Evolutionary conservation across 768 basidiomycete species (phyloP), one percentile per base, ranked within the genome.

Genomic region (Tricholomella constricta): DNA sequence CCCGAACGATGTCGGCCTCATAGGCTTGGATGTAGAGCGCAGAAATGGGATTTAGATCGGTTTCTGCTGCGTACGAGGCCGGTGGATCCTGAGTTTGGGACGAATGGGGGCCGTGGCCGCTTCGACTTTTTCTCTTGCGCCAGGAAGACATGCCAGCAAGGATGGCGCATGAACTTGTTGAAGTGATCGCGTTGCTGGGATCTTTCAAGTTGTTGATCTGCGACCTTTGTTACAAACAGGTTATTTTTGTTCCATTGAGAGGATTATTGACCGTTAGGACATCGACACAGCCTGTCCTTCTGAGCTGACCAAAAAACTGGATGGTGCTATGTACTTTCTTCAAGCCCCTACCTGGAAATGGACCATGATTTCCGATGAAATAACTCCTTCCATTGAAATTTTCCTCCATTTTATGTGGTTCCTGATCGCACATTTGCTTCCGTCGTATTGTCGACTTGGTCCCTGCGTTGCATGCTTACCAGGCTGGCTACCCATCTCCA

Each of bases 1-100:
- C 83, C 15, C 79, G 79, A 4, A 85, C 65, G 19, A 94, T 69
- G 44, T 88, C 84, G 4, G 89, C 88, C 68, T 94, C 92, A 64
- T 91, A 79, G 0, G 89, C 92, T 58, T 85, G 83, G 29, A 92
- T 71, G 54, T 74, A 80, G 3, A 84, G 69, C 25, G 61, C 62
- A 31, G 69, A 61, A 44, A 74, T 69, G 26, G 62, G 55, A 12
- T 36, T 52, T 3, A 23, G 43, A 2, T 51, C 51, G 22, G 27
- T 19, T 27, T 43, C 38, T 2, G 42, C 31, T n/a, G 32, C 23
- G 12, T 37, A 34, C 17, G 42, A 37, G 6, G 37, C 14, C 15
- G 15, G 37, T 45, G 14, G 49, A 27, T 36, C 34, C 5, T 48
- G 45, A 19, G 14, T 49, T 10, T 52, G 45, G n/a, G 26, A 22